A percentile compares a stretch with the other conserved stretches of the same genome.
Conservation (phyloP, 1,139 yeast species). For the Zhuliangozyma parablackwelliae region DNA sequence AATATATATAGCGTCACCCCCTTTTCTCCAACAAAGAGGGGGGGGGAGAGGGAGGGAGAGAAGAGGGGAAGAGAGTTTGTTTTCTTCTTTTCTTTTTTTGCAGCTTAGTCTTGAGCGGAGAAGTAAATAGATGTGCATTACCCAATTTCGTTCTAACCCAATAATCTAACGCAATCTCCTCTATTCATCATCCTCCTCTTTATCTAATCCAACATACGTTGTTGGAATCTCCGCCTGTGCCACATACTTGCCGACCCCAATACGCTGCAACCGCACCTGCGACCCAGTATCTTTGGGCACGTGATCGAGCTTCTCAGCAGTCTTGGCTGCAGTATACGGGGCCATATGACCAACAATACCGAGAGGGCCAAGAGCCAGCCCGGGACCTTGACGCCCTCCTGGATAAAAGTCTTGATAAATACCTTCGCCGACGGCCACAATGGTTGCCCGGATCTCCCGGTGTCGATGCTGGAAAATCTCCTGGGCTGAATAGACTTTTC, state of each 20-base stretch:
- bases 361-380: slow-evolving; percentile 10
- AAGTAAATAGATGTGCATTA: no score
- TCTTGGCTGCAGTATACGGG: slow-evolving; percentile 5
- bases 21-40: no score
- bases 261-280: slow-evolving; percentile 7
- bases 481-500: neutral
- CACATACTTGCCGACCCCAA: slow-evolving; percentile 5
- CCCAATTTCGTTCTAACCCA: no score
- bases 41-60: no score
- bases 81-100: no score
- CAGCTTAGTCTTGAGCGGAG: no score
- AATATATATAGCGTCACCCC: no score
- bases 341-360: slow-evolving; percentile 8
- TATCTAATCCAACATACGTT: slow-evolving; percentile 7
- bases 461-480: slow-evolving; percentile 3
- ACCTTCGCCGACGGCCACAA: slow-evolving; percentile 9
- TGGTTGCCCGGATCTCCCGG: slow-evolving; percentile 8
- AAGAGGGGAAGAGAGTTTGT: no score
- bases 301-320: slow-evolving; percentile 6
- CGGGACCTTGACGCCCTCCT: slow-evolving; percentile 5
- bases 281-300: slow-evolving; percentile 10
- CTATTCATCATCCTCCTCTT: slow-evolving; percentile 6
- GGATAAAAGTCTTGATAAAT: slow-evolving; percentile 1
- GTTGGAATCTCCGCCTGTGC: slow-evolving; percentile 9
- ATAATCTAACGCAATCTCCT: neutral